phyloP scores from a whole-genome alignment of 805 yeast genomes.

The Candida broadrunensis region DNA sequence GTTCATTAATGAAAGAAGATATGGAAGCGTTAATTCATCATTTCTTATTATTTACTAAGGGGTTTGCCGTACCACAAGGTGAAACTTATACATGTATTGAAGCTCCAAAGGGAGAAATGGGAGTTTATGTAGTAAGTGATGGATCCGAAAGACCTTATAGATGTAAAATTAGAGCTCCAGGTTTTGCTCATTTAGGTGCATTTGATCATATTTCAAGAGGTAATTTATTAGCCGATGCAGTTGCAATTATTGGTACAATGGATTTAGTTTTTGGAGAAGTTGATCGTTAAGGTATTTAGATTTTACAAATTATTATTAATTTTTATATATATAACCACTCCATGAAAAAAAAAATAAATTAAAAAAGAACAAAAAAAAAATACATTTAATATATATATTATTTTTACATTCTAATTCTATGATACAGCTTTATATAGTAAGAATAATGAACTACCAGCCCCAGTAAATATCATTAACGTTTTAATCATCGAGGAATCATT shows the following conservation, averaged over 20 bases:
- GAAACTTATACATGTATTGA: slow-evolving; percentile 90
- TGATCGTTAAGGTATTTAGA: slow-evolving; percentile 56
- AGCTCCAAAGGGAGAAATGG: slow-evolving; percentile 97
- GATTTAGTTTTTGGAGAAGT: slow-evolving; percentile 94
- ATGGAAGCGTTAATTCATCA: slow-evolving; percentile 93
- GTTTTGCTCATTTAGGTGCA: slow-evolving; percentile 86
- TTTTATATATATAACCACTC: too few species aligned
- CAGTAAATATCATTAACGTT: slow-evolving; percentile 25
- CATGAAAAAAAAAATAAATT: neutral
- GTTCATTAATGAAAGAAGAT: slow-evolving; percentile 80
- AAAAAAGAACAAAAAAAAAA: too few species aligned
- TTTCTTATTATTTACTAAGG: slow-evolving; percentile 83
- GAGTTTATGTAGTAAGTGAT: slow-evolving; percentile 82
- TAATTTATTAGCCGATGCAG: slow-evolving; percentile 86
- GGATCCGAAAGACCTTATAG: slow-evolving; percentile 89
- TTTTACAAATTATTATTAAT: neutral
- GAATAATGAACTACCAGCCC: slow-evolving; percentile 27
- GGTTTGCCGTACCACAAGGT: slow-evolving; percentile 85
- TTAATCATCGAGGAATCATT: slow-evolving; percentile 12
- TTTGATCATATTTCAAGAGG: slow-evolving; percentile 86
- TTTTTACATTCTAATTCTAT: too few species aligned
- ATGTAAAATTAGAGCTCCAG: slow-evolving; percentile 93
- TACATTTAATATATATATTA: too few species aligned
- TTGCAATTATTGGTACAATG: slow-evolving; percentile 93
- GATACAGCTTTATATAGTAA: slow-evolving; percentile 20